phyloP scores from a whole-genome alignment of 441 rosid genomes.

The Arabidopsis hybrid region DNA sequence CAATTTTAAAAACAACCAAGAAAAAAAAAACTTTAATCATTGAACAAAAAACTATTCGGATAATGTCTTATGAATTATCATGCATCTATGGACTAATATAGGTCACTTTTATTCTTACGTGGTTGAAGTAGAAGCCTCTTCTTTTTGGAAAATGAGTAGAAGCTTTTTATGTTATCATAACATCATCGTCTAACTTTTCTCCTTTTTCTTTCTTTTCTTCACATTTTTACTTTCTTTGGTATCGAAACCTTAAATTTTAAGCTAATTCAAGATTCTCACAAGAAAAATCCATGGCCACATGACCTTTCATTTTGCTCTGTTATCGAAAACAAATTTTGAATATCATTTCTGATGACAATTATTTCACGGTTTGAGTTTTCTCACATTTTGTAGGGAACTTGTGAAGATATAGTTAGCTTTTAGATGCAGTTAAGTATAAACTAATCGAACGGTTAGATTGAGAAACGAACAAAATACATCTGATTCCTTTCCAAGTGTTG shows the following conservation, averaged over 20 bases:
- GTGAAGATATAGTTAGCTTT: background rate
- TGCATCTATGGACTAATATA: background rate
- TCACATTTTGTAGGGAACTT: background rate
- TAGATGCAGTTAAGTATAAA: background rate
- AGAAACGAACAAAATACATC: background rate
- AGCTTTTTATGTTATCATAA: conserved; percentile 8
- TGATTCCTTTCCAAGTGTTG: background rate
- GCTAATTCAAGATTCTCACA: background rate
- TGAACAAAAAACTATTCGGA: background rate
- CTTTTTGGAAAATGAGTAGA: background rate
- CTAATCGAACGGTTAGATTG: background rate
- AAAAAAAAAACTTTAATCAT: too few relatives aligned
- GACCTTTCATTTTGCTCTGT: background rate
- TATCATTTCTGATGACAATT: background rate
- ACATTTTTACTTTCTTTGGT: conserved; percentile 6
- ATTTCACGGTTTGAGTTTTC: background rate
- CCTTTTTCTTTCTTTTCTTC: conserved; percentile 1
- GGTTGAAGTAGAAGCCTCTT: background rate
- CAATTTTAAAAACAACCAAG: too few relatives aligned
- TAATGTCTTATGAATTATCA: conserved; percentile 10
- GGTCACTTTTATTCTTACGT: background rate
- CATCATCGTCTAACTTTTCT: background rate
- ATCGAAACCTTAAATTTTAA: background rate
- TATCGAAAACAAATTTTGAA: background rate
- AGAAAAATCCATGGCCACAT: background rate